Conservation (phyloP, 164 flowering plant species). For the Stephania cephalantha region DNA sequence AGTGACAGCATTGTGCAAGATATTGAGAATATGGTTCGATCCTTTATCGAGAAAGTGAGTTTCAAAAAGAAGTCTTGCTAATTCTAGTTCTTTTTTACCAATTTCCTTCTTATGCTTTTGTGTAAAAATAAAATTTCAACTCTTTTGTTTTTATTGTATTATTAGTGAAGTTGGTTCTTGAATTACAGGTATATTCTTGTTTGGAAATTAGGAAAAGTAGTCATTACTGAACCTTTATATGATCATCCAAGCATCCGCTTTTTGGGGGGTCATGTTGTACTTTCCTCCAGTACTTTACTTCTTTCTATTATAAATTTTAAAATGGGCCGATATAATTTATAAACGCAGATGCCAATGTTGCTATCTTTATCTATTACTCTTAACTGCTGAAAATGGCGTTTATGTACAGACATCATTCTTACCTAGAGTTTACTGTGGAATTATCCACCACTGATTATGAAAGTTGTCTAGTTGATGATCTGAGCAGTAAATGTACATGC, state of each 20-base stretch:
- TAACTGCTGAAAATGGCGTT: too few species aligned
- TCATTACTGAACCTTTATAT: not conserved
- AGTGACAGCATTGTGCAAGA: constrained; percentile 70
- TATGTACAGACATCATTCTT: too few species aligned
- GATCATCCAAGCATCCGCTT: not conserved
- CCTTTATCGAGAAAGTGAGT: constrained; percentile 72
- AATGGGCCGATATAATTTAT: too few species aligned
- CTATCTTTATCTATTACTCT: too few species aligned
- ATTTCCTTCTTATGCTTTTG: not conserved
- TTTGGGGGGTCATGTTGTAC: too few species aligned
- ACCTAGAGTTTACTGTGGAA: too few species aligned
- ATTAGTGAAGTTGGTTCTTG: not conserved
- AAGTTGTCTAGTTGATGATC: too few species aligned
- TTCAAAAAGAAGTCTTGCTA: not conserved
- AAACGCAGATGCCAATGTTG: too few species aligned
- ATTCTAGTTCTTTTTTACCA: not conserved
- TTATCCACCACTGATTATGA: too few species aligned
- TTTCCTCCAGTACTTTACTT: too few species aligned
- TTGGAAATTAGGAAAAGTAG: not conserved
- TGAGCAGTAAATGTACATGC: too few species aligned
- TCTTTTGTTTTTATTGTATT: not conserved
- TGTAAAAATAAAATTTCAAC: not conserved
- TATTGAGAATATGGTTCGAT: constrained; percentile 83
- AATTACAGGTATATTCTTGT: not conserved
- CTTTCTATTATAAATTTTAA: too few species aligned